These are phyloP conservation scores for Dictyostelium intermedium DNA, from an alignment of 78 protist genomes.

Conservation along the genomic window DNA sequence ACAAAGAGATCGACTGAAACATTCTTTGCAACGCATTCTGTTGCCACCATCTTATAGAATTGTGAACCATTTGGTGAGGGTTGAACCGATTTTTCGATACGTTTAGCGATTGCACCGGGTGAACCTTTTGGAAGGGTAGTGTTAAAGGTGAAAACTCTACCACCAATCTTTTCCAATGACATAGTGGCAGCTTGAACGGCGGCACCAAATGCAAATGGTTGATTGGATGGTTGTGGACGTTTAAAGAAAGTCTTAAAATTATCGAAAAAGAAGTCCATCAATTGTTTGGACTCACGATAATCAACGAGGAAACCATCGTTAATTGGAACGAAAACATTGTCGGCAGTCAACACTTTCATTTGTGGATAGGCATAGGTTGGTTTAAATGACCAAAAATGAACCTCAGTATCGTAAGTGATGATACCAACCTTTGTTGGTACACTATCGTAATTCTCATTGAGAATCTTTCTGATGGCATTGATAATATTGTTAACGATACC, in stretches of 20 bases:
- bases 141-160: conserved; percentile 38
- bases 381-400: conserved; percentile 79
- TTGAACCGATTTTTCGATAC: conserved; percentile 3
- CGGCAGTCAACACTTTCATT: conserved; percentile 74
- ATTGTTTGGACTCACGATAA: conserved; percentile 39
- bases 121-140: conserved; percentile 52
- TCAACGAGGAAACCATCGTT: conserved; percentile 56
- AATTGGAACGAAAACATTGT: conserved; percentile 75
- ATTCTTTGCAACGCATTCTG: conserved; percentile 8
- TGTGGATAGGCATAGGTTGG: conserved; percentile 44
- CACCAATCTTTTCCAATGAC: conserved; percentile 71
- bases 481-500: conserved; percentile 15
- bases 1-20: conserved; percentile 34
- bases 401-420: conserved; percentile 72
- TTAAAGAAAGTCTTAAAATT: conserved; percentile 31
- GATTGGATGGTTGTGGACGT: neutral
- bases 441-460: conserved; percentile 37
- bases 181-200: conserved; percentile 66
- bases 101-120: conserved; percentile 45
- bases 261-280: conserved; percentile 61
- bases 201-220: conserved; percentile 62
- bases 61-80: conserved; percentile 9
- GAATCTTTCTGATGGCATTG: conserved; percentile 9
- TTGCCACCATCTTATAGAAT: conserved; percentile 50
- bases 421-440: conserved; percentile 71